These are phyloP conservation scores for Marsdenia floribunda DNA, from an alignment of 257 asterid species.

Conservation along the genomic window DNA sequence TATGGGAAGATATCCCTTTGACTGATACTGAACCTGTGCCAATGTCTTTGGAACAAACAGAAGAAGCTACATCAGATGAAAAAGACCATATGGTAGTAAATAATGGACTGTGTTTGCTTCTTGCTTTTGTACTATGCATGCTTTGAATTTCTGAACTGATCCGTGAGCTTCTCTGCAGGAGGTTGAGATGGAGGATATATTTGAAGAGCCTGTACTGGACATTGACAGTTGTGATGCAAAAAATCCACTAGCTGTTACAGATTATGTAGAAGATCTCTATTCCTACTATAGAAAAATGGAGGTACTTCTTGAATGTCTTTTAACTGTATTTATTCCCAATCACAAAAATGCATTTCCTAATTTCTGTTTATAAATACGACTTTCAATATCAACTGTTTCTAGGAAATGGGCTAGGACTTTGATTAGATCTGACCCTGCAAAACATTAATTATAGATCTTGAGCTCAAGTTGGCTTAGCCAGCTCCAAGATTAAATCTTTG, in stretches of 20 bases:
- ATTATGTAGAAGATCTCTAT: conserved; percentile 74
- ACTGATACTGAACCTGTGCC: conserved; percentile 58
- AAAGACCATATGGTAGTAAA: conserved; percentile 43
- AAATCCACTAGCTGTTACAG: conserved; percentile 67
- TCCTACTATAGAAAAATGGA: conserved; percentile 71
- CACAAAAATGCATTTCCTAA: not conserved
- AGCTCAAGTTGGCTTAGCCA: not conserved
- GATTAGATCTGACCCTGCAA: not conserved
- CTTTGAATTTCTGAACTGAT: not conserved
- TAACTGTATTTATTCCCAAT: not conserved
- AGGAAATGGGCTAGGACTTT: not conserved
- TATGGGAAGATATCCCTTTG: conserved; percentile 48
- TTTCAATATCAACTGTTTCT: not conserved
- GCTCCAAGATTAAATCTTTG: not conserved
- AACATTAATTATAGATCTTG: not conserved
- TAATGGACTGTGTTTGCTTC: not conserved
- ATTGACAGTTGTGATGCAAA: conserved; percentile 61
- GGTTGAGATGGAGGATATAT: conserved; percentile 90
- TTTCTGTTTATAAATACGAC: not conserved
- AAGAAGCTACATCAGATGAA: conserved; percentile 32
- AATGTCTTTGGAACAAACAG: conserved; percentile 72
- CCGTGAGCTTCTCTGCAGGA: conserved; percentile 35
- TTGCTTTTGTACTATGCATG: not conserved
- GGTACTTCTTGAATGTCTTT: conserved; percentile 29
- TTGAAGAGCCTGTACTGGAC: conserved; percentile 60